These are phyloP conservation scores for Penicillium lividum DNA, from an alignment of 495 filamentous ascomycete genomes.

Conservation along the genomic window DNA sequence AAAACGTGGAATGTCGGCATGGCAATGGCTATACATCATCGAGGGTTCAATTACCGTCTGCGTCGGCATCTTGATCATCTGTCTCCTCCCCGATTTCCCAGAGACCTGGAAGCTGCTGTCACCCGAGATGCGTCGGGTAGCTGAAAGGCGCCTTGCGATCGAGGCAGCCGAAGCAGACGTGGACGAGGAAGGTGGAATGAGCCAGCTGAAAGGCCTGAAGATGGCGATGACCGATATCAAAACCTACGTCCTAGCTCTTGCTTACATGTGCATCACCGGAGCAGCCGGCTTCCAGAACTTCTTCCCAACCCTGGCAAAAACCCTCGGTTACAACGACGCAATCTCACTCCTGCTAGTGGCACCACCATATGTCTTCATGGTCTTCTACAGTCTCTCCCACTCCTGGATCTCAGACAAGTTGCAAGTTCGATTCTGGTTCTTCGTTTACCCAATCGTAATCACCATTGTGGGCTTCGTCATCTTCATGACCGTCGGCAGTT, in stretches of 20 bases:
- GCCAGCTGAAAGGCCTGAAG: slow-evolving; percentile 51
- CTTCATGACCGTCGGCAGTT: slow-evolving; percentile 49
- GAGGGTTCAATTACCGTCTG: slow-evolving; percentile 45
- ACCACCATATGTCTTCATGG: slow-evolving; percentile 58
- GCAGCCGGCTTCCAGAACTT: slow-evolving; percentile 57
- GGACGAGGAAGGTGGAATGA: slow-evolving; percentile 49
- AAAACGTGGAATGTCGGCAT: slow-evolving; percentile 42
- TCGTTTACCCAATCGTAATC: slow-evolving; percentile 51
- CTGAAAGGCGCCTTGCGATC: slow-evolving; percentile 49
- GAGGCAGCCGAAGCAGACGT: slow-evolving; percentile 51
- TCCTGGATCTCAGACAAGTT: slow-evolving; percentile 47
- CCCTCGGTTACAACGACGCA: slow-evolving; percentile 41
- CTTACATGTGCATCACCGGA: slow-evolving; percentile 54
- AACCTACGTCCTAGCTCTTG: slow-evolving; percentile 49
- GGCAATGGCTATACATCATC: slow-evolving; percentile 58
- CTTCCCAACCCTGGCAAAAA: slow-evolving; percentile 52
- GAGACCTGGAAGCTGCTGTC: slow-evolving; percentile 48
- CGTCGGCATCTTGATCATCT: slow-evolving; percentile 40
- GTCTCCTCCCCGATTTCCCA: slow-evolving; percentile 52
- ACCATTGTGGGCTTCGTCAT: slow-evolving; percentile 52
- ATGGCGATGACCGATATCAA: slow-evolving; percentile 54
- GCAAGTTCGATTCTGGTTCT: slow-evolving; percentile 53
- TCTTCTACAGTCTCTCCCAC: slow-evolving; percentile 47
- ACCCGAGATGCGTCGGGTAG: slow-evolving; percentile 51
- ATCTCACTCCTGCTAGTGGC: slow-evolving; percentile 53